Evolutionary conservation across 768 basidiomycete genomes (phyloP).

Genomic region (Pisolithus microcarpus): DNA sequence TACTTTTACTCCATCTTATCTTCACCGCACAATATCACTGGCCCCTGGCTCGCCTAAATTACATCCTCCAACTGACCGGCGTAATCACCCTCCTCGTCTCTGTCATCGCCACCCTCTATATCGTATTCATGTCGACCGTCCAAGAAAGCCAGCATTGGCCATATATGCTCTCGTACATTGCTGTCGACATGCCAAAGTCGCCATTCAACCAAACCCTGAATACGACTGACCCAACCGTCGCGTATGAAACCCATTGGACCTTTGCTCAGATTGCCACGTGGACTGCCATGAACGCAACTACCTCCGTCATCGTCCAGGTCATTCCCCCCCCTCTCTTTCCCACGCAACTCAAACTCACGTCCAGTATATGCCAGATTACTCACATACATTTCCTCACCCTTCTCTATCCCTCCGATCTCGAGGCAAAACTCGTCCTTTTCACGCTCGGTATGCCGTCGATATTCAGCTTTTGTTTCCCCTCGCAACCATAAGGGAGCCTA

Average conservation of each 20-base stretch:
- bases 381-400: slow-evolving; percentile 97
- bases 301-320: slow-evolving; percentile 81
- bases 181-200: slow-evolving; percentile 53
- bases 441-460: slow-evolving; percentile 57
- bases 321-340: slow-evolving; percentile 15
- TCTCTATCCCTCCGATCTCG: slow-evolving; percentile 85
- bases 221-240: slow-evolving; percentile 17
- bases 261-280: slow-evolving; percentile 62
- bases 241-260: slow-evolving; percentile 46
- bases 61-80: slow-evolving; percentile 79
- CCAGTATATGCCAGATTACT: slow-evolving; percentile 59
- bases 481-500: background rate
- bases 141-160: slow-evolving; percentile 76
- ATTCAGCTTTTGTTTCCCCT: background rate
- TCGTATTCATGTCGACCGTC: slow-evolving; percentile 56
- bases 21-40: slow-evolving; percentile 97
- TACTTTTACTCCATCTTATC: slow-evolving; percentile 85
- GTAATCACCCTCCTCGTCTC: slow-evolving; percentile 75
- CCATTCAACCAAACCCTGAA: slow-evolving; percentile 14
- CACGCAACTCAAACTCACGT: background rate
- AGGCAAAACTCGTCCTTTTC: slow-evolving; percentile 77
- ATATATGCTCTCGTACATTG: slow-evolving; percentile 91
- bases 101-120: slow-evolving; percentile 67
- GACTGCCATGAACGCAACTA: slow-evolving; percentile 83
- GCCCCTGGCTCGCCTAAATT: slow-evolving; percentile 90